phyloP scores from a whole-genome alignment of 1,139 yeast species.

The Hyphopichia burtonii region DNA sequence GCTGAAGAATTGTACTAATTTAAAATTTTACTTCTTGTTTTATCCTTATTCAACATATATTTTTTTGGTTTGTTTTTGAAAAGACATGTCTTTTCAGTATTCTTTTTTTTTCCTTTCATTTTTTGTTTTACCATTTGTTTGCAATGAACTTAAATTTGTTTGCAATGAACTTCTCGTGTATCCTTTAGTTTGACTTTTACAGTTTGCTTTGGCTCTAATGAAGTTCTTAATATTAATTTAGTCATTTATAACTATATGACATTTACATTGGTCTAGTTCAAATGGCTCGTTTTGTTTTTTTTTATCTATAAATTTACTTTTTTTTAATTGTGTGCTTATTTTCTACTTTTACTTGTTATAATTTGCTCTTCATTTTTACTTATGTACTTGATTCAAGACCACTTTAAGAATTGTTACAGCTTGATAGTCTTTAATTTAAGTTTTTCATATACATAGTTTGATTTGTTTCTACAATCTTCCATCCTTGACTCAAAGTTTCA shows the following conservation, averaged over 20 bases:
- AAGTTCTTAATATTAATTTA: no score
- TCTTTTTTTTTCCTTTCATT: neutral
- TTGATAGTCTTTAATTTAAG: no score
- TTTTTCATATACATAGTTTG: no score
- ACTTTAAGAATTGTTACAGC: no score
- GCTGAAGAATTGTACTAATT: constrained; percentile 6
- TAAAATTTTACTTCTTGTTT: neutral
- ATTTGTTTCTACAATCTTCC: no score
- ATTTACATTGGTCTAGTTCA: no score
- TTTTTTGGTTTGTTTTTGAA: neutral
- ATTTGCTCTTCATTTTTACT: neutral
- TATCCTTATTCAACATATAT: neutral
- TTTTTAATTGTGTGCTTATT: neutral
- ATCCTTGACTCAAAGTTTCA: no score
- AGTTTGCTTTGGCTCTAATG: no score
- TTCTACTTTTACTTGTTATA: neutral
- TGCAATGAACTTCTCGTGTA: no score
- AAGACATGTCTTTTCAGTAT: neutral
- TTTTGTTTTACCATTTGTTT: neutral
- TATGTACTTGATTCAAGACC: neutral
- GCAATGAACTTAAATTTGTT: neutral
- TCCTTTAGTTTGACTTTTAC: no score
- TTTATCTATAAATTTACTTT: neutral
- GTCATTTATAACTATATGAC: no score
- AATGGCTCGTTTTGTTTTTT: neutral